Base-by-base conservation (phyloP, 1,284 basidiomycete species). In the Pholiota adiposa region DNA sequence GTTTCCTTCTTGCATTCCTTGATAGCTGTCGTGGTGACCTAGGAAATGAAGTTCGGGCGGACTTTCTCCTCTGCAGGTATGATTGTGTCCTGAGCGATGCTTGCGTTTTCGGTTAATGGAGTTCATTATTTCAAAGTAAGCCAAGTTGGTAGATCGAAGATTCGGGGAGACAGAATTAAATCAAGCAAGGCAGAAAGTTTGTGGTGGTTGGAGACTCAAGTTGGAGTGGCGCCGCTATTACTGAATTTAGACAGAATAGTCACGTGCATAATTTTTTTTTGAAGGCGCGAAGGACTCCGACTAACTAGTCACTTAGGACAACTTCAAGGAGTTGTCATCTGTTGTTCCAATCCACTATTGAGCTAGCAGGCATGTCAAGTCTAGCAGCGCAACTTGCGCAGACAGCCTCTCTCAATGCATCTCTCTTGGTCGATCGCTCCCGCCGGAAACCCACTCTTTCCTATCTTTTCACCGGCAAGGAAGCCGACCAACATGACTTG, bases 381-480 rank as follows among this genome's bases (percentile, higher is more conserved):
- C 88, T 98, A 63, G 93, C 94, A 18, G 77, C 82, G 16, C 96
- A 98, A 76, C 83, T 98, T 29, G 88, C 92, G 40, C 84, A 88
- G 67, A 85, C 88, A 66, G 86, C 88, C 14, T 97, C 94, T 19
- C 79, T 95, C 41, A 96, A 97, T 76, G 82, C 89, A 31, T 76
- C 85, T 41, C 79, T 95, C 48, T 84, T 96, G 29, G 85, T 86
- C 25, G 90, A 92, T 64, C 81, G 86, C 59, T 82, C 83, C 57
- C 85, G 86, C 71, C 77, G 85, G 69, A 83, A 85, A 75, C 71
- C 84, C 34, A 76, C 80, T 7, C 82, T 87, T 69, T 89, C 84
- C 0, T 99, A 98, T 79, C 87, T 99, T 54, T 99, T 98, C 75
- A 88, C 90, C 23, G 83, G 89, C 23, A 81, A 83, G 58, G 90